A percentile compares a stretch with the other conserved stretches of the same genome.
Conservation (phyloP, 1,139 yeast genomes). For the Candida tetrigidarum region DNA sequence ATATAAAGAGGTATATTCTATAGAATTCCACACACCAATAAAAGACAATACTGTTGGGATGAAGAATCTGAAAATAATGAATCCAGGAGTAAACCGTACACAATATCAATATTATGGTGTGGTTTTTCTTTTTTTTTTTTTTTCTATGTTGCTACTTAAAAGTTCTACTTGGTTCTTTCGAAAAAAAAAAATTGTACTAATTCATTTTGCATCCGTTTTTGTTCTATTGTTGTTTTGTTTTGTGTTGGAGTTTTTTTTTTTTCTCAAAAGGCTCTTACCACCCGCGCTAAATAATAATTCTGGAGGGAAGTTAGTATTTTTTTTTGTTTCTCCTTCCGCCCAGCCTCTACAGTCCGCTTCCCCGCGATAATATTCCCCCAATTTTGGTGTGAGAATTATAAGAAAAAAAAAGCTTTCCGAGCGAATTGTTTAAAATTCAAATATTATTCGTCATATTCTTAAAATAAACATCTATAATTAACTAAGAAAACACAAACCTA, state of each 20-base stretch:
- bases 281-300: too few species aligned
- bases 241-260: neutral
- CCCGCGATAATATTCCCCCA: too few species aligned
- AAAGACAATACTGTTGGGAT: neutral
- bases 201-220: conserved; percentile 1
- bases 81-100: neutral
- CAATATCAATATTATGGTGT: neutral
- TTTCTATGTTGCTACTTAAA: neutral
- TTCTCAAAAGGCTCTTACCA: too few species aligned
- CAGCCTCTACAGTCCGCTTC: neutral
- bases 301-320: neutral
- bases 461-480: neutral
- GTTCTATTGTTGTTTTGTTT: too few species aligned
- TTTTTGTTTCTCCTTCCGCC: neutral
- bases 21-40: neutral
- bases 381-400: too few species aligned
- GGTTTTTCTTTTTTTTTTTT: neutral
- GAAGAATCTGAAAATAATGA: neutral
- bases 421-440: too few species aligned
- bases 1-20: neutral
- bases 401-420: neutral
- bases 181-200: neutral
- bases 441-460: neutral
- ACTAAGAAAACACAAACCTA: neutral
- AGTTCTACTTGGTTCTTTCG: conserved; percentile 1